phyloP scores from a whole-genome alignment of 352 stramenopile species.

The Pythium coloratum region DNA sequence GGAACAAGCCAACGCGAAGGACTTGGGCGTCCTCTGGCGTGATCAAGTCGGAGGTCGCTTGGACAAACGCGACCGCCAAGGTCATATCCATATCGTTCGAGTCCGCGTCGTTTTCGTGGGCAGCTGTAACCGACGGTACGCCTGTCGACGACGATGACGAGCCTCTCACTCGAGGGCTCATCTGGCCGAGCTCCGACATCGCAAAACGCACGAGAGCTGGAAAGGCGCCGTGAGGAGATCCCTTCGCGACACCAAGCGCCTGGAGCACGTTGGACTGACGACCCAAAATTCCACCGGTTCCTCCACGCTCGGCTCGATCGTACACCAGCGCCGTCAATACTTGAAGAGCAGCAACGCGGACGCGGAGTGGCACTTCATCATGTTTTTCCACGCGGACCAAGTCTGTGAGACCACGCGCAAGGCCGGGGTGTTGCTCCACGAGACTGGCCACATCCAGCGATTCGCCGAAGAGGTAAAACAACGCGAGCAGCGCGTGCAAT shows the following conservation, averaged over 20 bases:
- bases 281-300: conserved; percentile 66
- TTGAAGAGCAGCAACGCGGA: conserved; percentile 63
- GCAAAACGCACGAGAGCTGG: conserved; percentile 81
- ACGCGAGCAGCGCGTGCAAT: conserved; percentile 60
- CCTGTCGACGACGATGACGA: not conserved
- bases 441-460: conserved; percentile 76
- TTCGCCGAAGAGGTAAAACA: conserved; percentile 81
- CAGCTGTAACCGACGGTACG: conserved; percentile 3
- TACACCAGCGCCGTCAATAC: conserved; percentile 81
- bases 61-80: conserved; percentile 83
- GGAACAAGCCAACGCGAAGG: conserved; percentile 48
- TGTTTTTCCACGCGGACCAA: conserved; percentile 72
- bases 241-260: conserved; percentile 75
- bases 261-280: conserved; percentile 81
- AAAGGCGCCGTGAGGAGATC: conserved; percentile 76
- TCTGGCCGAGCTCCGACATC: conserved; percentile 63
- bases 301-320: conserved; percentile 62
- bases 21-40: conserved; percentile 68
- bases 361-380: conserved; percentile 54
- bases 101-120: conserved; percentile 37
- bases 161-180: conserved; percentile 13
- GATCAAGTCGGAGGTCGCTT: conserved; percentile 77
- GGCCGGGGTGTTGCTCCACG: conserved; percentile 74
- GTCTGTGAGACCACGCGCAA: conserved; percentile 72
- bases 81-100: conserved; percentile 87